phyloP scores from a whole-genome alignment of 1,284 basidiomycete species.

The Ustilago esculenta region DNA sequence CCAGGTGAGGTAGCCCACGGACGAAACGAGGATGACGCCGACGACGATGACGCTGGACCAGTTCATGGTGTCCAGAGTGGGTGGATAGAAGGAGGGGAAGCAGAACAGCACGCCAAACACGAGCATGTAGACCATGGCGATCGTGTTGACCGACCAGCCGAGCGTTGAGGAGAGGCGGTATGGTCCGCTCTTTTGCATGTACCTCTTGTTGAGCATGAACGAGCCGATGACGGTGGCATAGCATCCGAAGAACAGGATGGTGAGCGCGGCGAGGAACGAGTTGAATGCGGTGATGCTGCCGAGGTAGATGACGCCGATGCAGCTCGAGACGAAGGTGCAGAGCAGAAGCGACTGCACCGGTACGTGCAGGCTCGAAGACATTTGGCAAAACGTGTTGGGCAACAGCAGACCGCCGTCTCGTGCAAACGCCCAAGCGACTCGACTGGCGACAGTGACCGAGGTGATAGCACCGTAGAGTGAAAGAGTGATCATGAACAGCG shows the following conservation, averaged over 20 bases:
- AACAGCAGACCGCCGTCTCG: constrained; percentile 27
- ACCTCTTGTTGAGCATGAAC: constrained; percentile 29
- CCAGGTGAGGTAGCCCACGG: constrained; percentile 26
- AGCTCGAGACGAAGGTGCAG: constrained; percentile 27
- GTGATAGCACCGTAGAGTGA: constrained; percentile 35
- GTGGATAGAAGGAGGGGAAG: constrained; percentile 29
- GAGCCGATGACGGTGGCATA: constrained; percentile 31
- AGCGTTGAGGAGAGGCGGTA: constrained; percentile 16
- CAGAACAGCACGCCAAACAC: constrained; percentile 34
- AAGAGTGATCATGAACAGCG: constrained; percentile 33
- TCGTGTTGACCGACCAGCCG: constrained; percentile 19
- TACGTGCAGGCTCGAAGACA: constrained; percentile 23
- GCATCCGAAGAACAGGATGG: constrained; percentile 35
- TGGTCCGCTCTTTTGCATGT: constrained; percentile 21
- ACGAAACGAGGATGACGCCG: constrained; percentile 20
- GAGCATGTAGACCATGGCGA: constrained; percentile 32
- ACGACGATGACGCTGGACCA: constrained; percentile 38
- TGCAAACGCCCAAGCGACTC: constrained; percentile 34
- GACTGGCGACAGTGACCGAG: constrained; percentile 26
- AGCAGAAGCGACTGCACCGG: constrained; percentile 27
- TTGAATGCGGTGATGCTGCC: constrained; percentile 39
- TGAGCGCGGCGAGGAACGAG: constrained; percentile 34
- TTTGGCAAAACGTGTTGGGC: constrained; percentile 17
- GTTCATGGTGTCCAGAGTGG: constrained; percentile 21
- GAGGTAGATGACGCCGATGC: constrained; percentile 35